A percentile compares a stretch with the other conserved stretches of the same genome.
These are phyloP conservation scores for Ichthyophthirius multifiliis DNA, from an alignment of 169 alveolate genomes.

Conservation along the genomic window DNA sequence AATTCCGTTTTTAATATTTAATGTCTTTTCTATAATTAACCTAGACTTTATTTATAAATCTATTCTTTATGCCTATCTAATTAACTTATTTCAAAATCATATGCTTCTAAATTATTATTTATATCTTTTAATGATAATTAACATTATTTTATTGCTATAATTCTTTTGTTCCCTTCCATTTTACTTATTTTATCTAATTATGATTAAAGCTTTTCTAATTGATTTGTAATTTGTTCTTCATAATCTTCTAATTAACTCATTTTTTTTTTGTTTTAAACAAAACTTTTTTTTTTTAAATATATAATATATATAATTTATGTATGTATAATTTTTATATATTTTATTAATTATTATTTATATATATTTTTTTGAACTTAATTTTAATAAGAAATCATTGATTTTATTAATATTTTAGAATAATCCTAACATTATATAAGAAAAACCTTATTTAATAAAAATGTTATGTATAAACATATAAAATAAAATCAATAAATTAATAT, in stretches of 20 bases:
- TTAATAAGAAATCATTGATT: too few species aligned
- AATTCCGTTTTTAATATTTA: not conserved
- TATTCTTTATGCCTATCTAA: constrained; percentile 1
- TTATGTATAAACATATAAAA: too few species aligned
- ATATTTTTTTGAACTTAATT: too few species aligned
- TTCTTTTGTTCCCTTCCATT: not conserved
- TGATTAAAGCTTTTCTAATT: not conserved
- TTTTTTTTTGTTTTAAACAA: too few species aligned
- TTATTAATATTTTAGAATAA: too few species aligned
- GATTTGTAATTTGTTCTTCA: not conserved
- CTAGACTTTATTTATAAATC: not conserved
- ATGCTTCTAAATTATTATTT: not conserved
- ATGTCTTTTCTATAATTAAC: not conserved
- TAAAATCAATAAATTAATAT: too few species aligned
- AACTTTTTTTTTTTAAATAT: too few species aligned
- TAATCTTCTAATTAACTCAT: not conserved
- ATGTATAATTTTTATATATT: too few species aligned
- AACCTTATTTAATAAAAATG: too few species aligned
- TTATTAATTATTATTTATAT: too few species aligned
- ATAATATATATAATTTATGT: too few species aligned
- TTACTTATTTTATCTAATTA: not conserved
- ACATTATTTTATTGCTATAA: not conserved
- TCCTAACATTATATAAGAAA: too few species aligned
- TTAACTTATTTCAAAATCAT: not conserved
- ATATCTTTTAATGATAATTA: not conserved